A percentile compares a stretch with the other conserved stretches of the same genome.
Evolutionary conservation across 139 green algal genomes (phyloP).

Genomic region (Mesotaenium endlicherianum): DNA sequence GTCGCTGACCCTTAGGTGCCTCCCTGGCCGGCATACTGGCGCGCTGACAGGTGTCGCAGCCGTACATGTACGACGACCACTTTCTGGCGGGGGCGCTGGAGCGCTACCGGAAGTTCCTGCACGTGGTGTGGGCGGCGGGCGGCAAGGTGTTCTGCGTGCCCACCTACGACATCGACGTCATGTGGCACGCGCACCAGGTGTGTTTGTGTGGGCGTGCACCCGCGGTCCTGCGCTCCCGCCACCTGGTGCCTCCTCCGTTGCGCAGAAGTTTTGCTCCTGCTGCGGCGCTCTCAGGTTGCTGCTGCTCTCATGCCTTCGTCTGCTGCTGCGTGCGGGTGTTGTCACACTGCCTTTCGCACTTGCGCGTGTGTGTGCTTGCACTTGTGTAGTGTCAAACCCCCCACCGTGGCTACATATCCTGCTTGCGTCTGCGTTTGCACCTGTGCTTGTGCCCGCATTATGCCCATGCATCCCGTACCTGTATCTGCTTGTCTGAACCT

Average conservation of each 20-base stretch:
- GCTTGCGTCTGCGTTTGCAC: not conserved
- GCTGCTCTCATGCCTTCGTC: no score
- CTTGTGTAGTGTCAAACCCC: not conserved
- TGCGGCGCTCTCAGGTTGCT: not conserved
- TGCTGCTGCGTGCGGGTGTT: no score
- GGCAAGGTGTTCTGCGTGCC: conserved; percentile 11
- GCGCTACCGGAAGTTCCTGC: conserved; percentile 30
- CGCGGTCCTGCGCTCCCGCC: not conserved
- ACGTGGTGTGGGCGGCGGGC: not conserved
- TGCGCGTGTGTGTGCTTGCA: no score
- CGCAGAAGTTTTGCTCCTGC: not conserved
- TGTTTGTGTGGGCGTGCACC: not conserved
- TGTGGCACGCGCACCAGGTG: conserved; percentile 42
- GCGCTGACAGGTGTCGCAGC: not conserved
- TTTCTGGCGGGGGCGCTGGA: conserved; percentile 2
- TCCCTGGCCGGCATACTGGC: no score
- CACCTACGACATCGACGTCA: conserved; percentile 44
- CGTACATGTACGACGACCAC: not conserved
- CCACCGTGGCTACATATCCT: not conserved
- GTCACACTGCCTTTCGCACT: no score
- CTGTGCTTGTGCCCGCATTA: not conserved
- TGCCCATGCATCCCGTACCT: not conserved
- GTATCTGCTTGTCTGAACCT: not conserved
- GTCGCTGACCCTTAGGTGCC: no score
- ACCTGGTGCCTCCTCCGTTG: not conserved